Conservation (phyloP, 1,284 basidiomycete genomes). For the Agaricales sp. region DNA sequence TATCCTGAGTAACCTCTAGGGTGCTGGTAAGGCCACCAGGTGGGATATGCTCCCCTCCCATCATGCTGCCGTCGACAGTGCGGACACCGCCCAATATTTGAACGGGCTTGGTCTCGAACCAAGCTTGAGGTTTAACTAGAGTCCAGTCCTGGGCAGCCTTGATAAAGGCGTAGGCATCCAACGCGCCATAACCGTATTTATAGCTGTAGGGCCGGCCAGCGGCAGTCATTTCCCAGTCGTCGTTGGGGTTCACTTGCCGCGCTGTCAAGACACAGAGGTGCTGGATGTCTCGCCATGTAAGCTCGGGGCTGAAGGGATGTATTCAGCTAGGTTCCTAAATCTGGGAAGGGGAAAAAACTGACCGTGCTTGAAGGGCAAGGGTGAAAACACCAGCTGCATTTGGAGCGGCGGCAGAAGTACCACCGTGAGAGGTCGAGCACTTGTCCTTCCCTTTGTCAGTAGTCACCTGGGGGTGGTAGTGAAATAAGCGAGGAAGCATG, state of each 20-base stretch:
- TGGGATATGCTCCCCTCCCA: slow-evolving; percentile 60
- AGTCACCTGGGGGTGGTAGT: slow-evolving; percentile 56
- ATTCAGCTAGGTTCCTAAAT: background rate
- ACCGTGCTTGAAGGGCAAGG: slow-evolving; percentile 71
- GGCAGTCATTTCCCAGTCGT: slow-evolving; percentile 91
- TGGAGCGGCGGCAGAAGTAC: slow-evolving; percentile 96
- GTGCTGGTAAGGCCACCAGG: slow-evolving; percentile 58
- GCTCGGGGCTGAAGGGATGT: slow-evolving; percentile 51
- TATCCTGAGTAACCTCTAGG: slow-evolving; percentile 62
- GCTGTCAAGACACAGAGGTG: slow-evolving; percentile 81
- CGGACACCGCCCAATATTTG: slow-evolving; percentile 58
- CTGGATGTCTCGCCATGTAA: slow-evolving; percentile 96
- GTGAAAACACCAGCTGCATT: slow-evolving; percentile 90
- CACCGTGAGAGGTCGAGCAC: slow-evolving; percentile 84
- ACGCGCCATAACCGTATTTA: slow-evolving; percentile 92
- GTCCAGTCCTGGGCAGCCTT: slow-evolving; percentile 77
- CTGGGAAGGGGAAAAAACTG: background rate
- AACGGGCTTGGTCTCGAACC: slow-evolving; percentile 71
- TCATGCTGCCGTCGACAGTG: slow-evolving; percentile 42
- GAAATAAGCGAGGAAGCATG: slow-evolving; percentile 3
- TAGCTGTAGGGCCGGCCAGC: slow-evolving; percentile 83
- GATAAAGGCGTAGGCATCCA: slow-evolving; percentile 82
- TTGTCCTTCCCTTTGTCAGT: slow-evolving; percentile 85
- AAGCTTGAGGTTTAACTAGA: slow-evolving; percentile 90
- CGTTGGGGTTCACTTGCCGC: slow-evolving; percentile 74